These are phyloP conservation scores for Cyanidioschyzon merolae DNA, from an alignment of 23 red algal species.

Conservation along the genomic window DNA sequence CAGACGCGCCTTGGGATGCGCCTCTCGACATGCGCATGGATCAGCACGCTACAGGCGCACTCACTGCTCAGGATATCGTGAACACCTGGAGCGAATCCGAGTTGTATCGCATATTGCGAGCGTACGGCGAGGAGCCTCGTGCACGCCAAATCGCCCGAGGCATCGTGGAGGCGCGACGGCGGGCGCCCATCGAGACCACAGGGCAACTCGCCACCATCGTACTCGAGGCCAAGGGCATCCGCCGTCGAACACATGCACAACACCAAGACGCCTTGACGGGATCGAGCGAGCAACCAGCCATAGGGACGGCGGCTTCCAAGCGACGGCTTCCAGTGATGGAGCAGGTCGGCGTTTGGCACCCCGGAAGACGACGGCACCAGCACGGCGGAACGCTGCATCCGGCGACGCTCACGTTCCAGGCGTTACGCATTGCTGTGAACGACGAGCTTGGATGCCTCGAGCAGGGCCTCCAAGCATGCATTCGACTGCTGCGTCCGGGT, in stretches of 20 bases:
- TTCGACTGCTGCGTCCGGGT: slow-evolving; percentile 18
- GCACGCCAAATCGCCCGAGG: slow-evolving; percentile 33
- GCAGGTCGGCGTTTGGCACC: slow-evolving; percentile 26
- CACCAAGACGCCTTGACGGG: neutral
- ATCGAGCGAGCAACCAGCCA: neutral
- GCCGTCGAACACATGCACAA: neutral
- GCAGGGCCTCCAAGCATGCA: slow-evolving; percentile 17
- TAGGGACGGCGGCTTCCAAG: neutral
- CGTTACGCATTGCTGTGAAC: slow-evolving; percentile 86
- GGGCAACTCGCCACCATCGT: slow-evolving; percentile 35
- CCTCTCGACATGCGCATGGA: slow-evolving; percentile 99
- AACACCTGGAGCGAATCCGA: slow-evolving; percentile 39
- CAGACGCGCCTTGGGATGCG: slow-evolving; percentile 25
- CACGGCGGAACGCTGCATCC: slow-evolving; percentile 34
- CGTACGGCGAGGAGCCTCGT: slow-evolving; percentile 69
- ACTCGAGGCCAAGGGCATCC: slow-evolving; percentile 3
- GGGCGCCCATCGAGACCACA: slow-evolving; percentile 19
- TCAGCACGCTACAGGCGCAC: neutral
- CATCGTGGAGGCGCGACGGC: slow-evolving; percentile 31
- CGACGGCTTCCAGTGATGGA: neutral
- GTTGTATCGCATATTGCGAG: slow-evolving; percentile 41
- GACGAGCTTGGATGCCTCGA: slow-evolving; percentile 54
- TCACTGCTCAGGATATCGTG: slow-evolving; percentile 57
- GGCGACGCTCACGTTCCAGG: slow-evolving; percentile 87
- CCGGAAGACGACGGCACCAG: slow-evolving; percentile 20